Evolutionary conservation across 2,329 filamentous ascomycete species (phyloP), one percentile per base, ranked within the genome.

Genomic region (Cytospora piceae): DNA sequence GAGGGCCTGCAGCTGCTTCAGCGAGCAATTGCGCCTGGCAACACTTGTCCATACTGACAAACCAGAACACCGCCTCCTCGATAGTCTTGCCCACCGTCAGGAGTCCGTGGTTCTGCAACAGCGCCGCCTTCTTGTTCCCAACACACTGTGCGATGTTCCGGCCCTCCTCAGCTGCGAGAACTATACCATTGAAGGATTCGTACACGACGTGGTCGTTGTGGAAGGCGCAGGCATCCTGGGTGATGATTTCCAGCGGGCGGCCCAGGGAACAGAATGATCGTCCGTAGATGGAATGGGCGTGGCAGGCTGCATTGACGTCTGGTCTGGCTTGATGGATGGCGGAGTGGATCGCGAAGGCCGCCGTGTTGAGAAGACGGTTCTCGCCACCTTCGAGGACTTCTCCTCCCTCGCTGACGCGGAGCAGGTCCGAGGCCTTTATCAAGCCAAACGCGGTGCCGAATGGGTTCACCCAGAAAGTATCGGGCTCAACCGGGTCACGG

Each of bases 391-490:
- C 88, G 37, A 91, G 83, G 29, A 91, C 82, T 29, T 85, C 77
- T 2, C 89, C 89, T 0, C 82, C 74, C 59, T 86, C 80, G 70
- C 89, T 81, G 1, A 91, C 88, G 20, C 83, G 85, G 62, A 91
- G 90, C n/a, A 92, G 80, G 69, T 91, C 71, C 4, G 61, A 68
- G 27, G 67, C 64, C 20, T 66, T 69, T 46, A 70, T 65, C 20
- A 67, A 63, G 11, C 61, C 87, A 0, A 85, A 88, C 0, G 83
- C 81, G 64, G 85, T 88, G 53, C 87, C 87, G 64, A 90, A 87
- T 0, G 87, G 88, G 69, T 90, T 90, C 5, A 90, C 85, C 87
- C 87, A 90, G 77, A 90, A 89, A 0, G 82, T 86, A 2, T 78
- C 76, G 0, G 85, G 84, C 55, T 88, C 83, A 14, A 90, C 82